Evolutionary conservation across 768 basidiomycete genomes (phyloP).

Genomic region (Mycena vitilis): DNA sequence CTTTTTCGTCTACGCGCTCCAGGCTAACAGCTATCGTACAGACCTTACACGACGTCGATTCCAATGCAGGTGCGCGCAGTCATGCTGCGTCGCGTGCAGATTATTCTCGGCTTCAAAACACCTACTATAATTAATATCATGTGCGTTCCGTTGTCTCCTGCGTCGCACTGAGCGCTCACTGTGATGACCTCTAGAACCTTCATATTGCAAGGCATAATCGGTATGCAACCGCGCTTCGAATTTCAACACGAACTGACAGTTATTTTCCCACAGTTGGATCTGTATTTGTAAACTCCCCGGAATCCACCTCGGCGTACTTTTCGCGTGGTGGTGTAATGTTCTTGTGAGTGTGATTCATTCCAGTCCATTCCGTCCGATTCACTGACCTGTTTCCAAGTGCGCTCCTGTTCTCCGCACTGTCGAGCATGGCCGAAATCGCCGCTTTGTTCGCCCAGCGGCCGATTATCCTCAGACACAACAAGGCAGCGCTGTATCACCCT

Average conservation of each 20-base stretch:
- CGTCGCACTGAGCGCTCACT: conserved; percentile 49
- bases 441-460: conserved; percentile 58
- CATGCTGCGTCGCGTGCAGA: conserved; percentile 54
- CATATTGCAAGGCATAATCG: conserved; percentile 58
- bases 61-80: conserved; percentile 53
- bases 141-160: conserved; percentile 38
- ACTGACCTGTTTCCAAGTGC: conserved; percentile 45
- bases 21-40: no score
- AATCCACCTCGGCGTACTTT: conserved; percentile 73
- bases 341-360: conserved; percentile 59
- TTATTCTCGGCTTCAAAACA: conserved; percentile 47
- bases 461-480: conserved; percentile 56
- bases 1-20: no score
- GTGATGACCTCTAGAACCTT: conserved; percentile 55
- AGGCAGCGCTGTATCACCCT: conserved; percentile 62
- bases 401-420: conserved; percentile 68
- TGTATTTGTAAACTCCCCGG: conserved; percentile 68
- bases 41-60: conserved; percentile 51
- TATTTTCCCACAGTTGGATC: conserved; percentile 52
- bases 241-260: neutral
- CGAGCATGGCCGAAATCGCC: conserved; percentile 74
- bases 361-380: no score
- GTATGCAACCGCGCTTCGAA: neutral
- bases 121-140: conserved; percentile 45
- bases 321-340: conserved; percentile 82